Evolutionary conservation across 2,329 filamentous ascomycete genomes (phyloP), one percentile per base, ranked within the genome.

Genomic region (Aspergillus phoenicis): DNA sequence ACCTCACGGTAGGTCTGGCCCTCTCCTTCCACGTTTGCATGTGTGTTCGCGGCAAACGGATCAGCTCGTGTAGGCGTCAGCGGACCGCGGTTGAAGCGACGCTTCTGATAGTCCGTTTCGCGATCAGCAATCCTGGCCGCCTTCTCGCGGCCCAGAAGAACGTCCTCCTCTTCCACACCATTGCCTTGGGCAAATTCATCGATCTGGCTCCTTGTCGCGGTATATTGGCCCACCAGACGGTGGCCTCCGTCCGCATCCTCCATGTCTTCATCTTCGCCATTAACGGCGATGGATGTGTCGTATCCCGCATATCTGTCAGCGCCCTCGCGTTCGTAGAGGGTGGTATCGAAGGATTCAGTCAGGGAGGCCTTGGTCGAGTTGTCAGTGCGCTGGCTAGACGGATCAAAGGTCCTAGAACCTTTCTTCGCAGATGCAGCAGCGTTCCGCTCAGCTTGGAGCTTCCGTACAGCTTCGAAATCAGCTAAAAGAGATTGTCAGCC

Each of bases 41-140:
- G 85, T 64, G 86, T 82, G 72, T 93, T 91, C 65, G 89, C 86
- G 26, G 91, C 90, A 72, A 96, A 96, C 30, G 92, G 89, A 74
- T 97, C 93, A 63, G 89, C 91, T 71, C 92, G 88, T 8, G 91
- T 93, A 4, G 93, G 93, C 22, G 92, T 95, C 64, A 98, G 83
- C 49, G 77, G 72, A 56, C 87, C 88, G 63, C 95, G 92, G 75
- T 97, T 89, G 77, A 96, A 96, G 62, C 93, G 88, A 67, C 93
- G 91, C 80, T 96, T 97, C 80, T 99, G 96, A 75, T 99, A 99
- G 73, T 98, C 94, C 65, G 93, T 96, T 82, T 98, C 94, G 71
- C 95, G 90, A 74, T 96, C 94, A 63, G 89, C 84, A 73, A 99
- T 98, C 70, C 94, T 89, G 60, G 90, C 93, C 75, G 92, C 91